Conservation (phyloP, 2,329 filamentous ascomycete genomes). For the Thelonectria rubi region DNA sequence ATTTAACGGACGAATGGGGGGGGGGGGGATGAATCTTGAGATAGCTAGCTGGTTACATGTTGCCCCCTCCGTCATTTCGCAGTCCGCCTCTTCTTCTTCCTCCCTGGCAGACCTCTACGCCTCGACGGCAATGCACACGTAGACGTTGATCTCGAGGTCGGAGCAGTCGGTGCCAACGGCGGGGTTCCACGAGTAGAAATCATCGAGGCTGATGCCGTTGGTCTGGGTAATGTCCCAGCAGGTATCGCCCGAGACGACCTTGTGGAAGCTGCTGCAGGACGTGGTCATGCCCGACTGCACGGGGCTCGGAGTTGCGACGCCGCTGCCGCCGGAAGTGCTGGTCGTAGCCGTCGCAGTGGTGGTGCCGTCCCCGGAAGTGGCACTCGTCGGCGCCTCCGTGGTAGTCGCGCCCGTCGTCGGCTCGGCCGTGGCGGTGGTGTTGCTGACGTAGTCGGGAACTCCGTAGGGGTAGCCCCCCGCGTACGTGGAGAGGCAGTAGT, state of each 20-base stretch:
- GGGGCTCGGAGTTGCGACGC: neutral
- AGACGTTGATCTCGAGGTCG: neutral
- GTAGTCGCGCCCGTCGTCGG: neutral
- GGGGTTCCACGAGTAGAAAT: slow-evolving; percentile 19
- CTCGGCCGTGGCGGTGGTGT: neutral
- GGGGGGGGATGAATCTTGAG: neutral
- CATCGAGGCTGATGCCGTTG: slow-evolving; percentile 5
- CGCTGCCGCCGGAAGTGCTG: neutral
- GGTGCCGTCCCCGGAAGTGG: too few relatives aligned
- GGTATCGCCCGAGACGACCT: neutral
- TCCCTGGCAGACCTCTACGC: too few relatives aligned
- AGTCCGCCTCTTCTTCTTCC: too few relatives aligned
- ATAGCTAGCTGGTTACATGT: neutral
- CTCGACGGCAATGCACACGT: slow-evolving; percentile 11
- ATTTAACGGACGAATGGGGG: neutral
- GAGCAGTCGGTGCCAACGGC: slow-evolving; percentile 3
- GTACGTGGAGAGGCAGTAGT: slow-evolving; percentile 23
- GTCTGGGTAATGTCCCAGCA: slow-evolving; percentile 2
- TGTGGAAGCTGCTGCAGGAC: neutral
- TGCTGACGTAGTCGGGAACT: neutral
- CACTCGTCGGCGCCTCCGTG: neutral
- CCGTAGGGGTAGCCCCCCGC: neutral
- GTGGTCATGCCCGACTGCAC: too few relatives aligned
- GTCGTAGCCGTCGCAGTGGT: neutral
- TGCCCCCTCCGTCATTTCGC: neutral